A percentile compares a stretch with the other conserved stretches of the same genome.
Evolutionary conservation across 2,329 filamentous ascomycete genomes (phyloP).

Genomic region (Karstenula rhodostoma): DNA sequence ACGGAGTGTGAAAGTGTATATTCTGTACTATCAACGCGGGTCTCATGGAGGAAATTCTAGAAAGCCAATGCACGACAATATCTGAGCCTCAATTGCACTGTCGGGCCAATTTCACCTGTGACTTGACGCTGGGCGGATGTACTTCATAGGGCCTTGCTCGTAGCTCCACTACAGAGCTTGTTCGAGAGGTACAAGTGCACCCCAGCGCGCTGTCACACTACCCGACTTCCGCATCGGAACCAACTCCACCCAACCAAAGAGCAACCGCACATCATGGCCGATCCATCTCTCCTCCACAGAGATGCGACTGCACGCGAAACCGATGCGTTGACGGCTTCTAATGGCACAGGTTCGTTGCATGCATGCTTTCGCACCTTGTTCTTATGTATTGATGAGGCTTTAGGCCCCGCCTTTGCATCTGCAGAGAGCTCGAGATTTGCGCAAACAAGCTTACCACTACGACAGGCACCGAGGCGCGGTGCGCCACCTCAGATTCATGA

Average conservation of each 20-base stretch:
- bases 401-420: constrained; percentile 28
- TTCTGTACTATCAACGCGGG: constrained; percentile 47
- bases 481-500: constrained; percentile 55
- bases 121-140: constrained; percentile 17
- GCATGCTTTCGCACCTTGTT: not conserved
- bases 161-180: constrained; percentile 16
- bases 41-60: constrained; percentile 24
- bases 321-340: constrained; percentile 16
- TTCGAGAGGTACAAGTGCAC: constrained; percentile 12
- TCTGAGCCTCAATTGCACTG: constrained; percentile 28
- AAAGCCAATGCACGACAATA: constrained; percentile 41
- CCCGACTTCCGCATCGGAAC: constrained; percentile 39
- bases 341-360: constrained; percentile 28
- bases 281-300: constrained; percentile 36
- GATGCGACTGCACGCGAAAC: constrained; percentile 26
- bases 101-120: constrained; percentile 4
- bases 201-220: constrained; percentile 25
- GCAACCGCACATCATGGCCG: constrained; percentile 43
- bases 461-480: constrained; percentile 35
- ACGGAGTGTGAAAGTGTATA: constrained; percentile 42
- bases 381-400: constrained; percentile 21
- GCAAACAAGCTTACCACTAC: constrained; percentile 37
- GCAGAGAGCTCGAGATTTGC: constrained; percentile 26
- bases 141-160: not conserved
- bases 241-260: constrained; percentile 31